Base-by-base conservation (phyloP, 257 asterid species). In the Petrea volubilis region DNA sequence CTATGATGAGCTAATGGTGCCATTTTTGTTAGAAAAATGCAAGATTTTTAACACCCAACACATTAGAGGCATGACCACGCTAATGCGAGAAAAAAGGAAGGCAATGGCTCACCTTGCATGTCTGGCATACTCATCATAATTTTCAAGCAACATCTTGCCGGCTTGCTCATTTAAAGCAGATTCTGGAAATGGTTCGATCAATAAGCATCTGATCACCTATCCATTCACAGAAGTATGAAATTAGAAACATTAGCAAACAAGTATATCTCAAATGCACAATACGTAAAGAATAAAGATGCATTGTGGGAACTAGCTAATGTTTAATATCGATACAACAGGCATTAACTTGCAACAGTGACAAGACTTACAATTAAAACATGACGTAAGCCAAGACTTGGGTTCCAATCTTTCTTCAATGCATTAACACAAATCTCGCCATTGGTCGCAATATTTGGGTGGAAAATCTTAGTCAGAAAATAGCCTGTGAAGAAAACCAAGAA, bases 161-260 rank as follows among this genome's bases (percentile, higher is more conserved):
- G 98, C 99, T 78, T 89, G 95, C 81, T 94, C 99, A 51, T 94
- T 94, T 68, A 94, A 76, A 17, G 99, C 98, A 23, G 99, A 94
- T 82, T 94, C 98, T 6, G 99, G 98, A 85, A 94, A 94, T 68
- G 99, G 98, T 75, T 94, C 99, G 46, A 94, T 91, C 75, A 94
- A 72, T 79, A 94, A 84, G 82, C 98, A 94, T 84, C 99, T 88
- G 68, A 94, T 88, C 77, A 94, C 99, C 98, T 94, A 79, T 79
- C 66, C 43, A 64, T 49, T 25, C 40, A 23, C 8, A 52, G 17
- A 46, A 60, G 23, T 5, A 43, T 21, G 36, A 41, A 43, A 51
- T 41, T 44, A 43, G 46, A 49, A 40, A 47, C 43, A 15, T 66
- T 34, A 69, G 70, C 44, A 64, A 27, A 63, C 47, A 29, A 50